Percentiles rank a stretch among this genome's conserved stretches.
phyloP scores from a whole-genome alignment of 2,329 filamentous ascomycete species.

The Paecilomyces niveus region DNA sequence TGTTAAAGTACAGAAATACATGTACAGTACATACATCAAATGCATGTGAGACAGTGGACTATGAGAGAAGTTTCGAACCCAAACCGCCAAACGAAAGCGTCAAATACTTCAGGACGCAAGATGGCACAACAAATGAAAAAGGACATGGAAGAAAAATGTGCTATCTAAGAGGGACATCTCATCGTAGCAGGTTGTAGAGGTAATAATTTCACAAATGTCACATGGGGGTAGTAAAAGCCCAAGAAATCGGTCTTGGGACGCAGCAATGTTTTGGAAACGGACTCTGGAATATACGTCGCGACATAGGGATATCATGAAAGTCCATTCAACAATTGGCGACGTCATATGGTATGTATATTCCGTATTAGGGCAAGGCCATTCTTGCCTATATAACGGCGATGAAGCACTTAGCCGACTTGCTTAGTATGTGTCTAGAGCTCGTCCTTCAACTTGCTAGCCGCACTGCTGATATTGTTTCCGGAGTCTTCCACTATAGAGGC shows the following conservation, averaged over 20 bases:
- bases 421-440: conserved; percentile 37
- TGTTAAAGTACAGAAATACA: background rate
- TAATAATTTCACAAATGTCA: background rate
- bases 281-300: background rate
- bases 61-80: background rate
- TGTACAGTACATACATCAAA: background rate
- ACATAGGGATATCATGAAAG: background rate
- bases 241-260: background rate
- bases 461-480: conserved; percentile 40
- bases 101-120: background rate
- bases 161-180: background rate
- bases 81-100: conserved; percentile 2
- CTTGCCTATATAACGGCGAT: background rate
- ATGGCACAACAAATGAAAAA: background rate
- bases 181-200: background rate
- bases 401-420: background rate
- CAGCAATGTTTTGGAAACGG: background rate
- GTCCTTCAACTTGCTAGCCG: conserved; percentile 43
- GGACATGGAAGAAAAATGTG: background rate
- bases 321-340: background rate
- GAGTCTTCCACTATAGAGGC: conserved; percentile 38
- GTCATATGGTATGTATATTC: background rate
- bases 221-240: background rate
- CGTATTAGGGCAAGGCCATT: background rate
- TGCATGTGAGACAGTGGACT: background rate